Percentiles rank a stretch among this genome's conserved stretches.
These are phyloP conservation scores for Haplosporangium sp. DNA, from an alignment of 371 early-diverging fungal genomes.

Conservation along the genomic window DNA sequence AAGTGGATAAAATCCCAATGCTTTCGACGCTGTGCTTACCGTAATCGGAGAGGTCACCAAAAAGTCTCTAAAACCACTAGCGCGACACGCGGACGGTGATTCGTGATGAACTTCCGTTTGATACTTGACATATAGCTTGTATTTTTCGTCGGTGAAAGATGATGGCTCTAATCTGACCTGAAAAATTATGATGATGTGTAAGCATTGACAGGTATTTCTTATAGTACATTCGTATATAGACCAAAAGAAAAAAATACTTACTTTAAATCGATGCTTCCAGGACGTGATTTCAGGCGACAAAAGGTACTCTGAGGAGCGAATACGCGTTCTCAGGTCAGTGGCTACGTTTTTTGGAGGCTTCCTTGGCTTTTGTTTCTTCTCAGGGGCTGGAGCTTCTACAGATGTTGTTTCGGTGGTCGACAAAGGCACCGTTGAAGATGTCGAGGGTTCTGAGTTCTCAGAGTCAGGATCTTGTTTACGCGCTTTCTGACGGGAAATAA, in stretches of 20 bases:
- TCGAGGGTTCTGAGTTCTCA: not conserved
- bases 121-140: constrained; percentile 81
- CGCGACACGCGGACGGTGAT: constrained; percentile 62
- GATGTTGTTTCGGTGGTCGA: not conserved
- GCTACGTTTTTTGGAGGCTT: constrained; percentile 38
- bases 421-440: not conserved
- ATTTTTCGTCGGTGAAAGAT: constrained; percentile 79
- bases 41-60: constrained; percentile 82
- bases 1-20: not conserved
- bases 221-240: not conserved
- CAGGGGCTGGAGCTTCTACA: not conserved
- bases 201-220: not conserved
- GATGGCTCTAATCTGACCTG: constrained; percentile 73
- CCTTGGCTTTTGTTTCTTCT: constrained; percentile 45
- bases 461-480: not conserved
- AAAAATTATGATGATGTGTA: not conserved
- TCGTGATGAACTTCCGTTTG: constrained; percentile 87
- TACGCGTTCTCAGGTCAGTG: constrained; percentile 30
- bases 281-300: constrained; percentile 40
- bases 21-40: constrained; percentile 41
- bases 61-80: constrained; percentile 73
- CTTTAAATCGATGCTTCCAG: constrained; percentile 56
- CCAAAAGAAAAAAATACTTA: constrained; percentile 2
- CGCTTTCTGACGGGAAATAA: constrained; percentile 13
- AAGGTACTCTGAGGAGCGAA: constrained; percentile 41